Percentiles rank a stretch among this genome's conserved stretches.
Evolutionary conservation across 129 eudicot genomes (phyloP).

Genomic region (Pulicaria dysenterica): DNA sequence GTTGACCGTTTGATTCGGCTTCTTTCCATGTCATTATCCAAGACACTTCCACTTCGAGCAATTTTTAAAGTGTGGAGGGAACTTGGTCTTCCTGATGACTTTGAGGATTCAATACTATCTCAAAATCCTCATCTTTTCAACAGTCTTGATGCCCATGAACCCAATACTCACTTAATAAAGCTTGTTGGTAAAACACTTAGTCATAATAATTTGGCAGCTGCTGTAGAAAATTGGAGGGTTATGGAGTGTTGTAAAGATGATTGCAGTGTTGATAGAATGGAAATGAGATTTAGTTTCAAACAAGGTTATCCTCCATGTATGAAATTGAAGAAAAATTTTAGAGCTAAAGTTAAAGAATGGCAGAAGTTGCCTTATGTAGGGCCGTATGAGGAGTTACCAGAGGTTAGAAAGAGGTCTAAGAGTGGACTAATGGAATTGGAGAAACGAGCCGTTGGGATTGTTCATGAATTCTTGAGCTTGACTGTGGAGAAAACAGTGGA

Average conservation of each 20-base stretch:
- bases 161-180: slow-evolving; percentile 64
- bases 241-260: slow-evolving; percentile 81
- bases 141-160: slow-evolving; percentile 67
- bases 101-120: slow-evolving; percentile 73
- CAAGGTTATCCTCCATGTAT: slow-evolving; percentile 85
- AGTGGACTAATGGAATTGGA: slow-evolving; percentile 56
- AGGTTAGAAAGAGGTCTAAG: slow-evolving; percentile 47
- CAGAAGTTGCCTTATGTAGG: slow-evolving; percentile 66
- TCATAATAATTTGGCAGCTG: slow-evolving; percentile 41
- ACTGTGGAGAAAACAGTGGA: slow-evolving; percentile 96
- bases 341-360: slow-evolving; percentile 88
- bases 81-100: slow-evolving; percentile 84
- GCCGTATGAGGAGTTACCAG: slow-evolving; percentile 75
- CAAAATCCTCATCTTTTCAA: slow-evolving; percentile 54
- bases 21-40: slow-evolving; percentile 72
- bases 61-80: slow-evolving; percentile 91
- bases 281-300: slow-evolving; percentile 65
- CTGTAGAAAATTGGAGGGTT: slow-evolving; percentile 85
- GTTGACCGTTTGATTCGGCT: slow-evolving; percentile 69
- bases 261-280: slow-evolving; percentile 59
- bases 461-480: slow-evolving; percentile 92
- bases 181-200: slow-evolving; percentile 37
- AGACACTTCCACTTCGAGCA: slow-evolving; percentile 72
- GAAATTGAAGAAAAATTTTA: slow-evolving; percentile 64
- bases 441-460: slow-evolving; percentile 88